These are phyloP conservation scores for Centella asiatica DNA, from an alignment of 129 eudicot species.

Conservation along the genomic window DNA sequence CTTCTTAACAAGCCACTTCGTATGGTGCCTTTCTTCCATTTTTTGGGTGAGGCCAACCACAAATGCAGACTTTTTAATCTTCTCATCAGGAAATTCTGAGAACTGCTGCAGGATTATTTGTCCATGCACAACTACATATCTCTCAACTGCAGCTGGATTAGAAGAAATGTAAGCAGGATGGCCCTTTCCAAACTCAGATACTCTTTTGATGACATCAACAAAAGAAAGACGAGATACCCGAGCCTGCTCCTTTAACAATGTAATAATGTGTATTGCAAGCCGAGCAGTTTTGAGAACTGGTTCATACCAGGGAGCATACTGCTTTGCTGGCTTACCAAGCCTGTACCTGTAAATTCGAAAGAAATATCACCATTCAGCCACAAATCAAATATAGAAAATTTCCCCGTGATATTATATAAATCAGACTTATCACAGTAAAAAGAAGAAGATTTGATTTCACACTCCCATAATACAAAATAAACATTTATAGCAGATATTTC, in stretches of 20 bases:
- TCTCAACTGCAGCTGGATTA: constrained; percentile 54
- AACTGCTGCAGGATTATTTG: constrained; percentile 87
- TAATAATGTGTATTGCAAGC: constrained; percentile 68
- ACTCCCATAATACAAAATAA: background rate
- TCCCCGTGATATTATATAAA: background rate
- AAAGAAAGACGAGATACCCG: constrained; percentile 87
- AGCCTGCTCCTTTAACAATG: constrained; percentile 78
- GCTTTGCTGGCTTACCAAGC: constrained; percentile 93
- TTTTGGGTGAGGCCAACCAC: constrained; percentile 58
- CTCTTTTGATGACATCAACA: constrained; percentile 59
- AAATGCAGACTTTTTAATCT: constrained; percentile 66
- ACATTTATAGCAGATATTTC: background rate
- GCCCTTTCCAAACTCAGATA: constrained; percentile 58
- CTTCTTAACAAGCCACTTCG: constrained; percentile 85
- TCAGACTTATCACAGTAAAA: background rate
- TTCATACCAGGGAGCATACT: constrained; percentile 89
- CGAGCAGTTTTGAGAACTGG: constrained; percentile 86
- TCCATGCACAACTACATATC: constrained; percentile 88
- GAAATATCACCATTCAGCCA: background rate
- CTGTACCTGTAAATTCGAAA: constrained; percentile 66
- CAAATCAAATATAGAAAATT: background rate
- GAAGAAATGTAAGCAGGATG: constrained; percentile 83
- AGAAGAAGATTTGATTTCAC: background rate
- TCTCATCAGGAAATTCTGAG: constrained; percentile 76
- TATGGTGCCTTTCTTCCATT: constrained; percentile 89